phyloP scores from a whole-genome alignment of 2,329 filamentous ascomycete species.

The Ophiostoma sp. region DNA sequence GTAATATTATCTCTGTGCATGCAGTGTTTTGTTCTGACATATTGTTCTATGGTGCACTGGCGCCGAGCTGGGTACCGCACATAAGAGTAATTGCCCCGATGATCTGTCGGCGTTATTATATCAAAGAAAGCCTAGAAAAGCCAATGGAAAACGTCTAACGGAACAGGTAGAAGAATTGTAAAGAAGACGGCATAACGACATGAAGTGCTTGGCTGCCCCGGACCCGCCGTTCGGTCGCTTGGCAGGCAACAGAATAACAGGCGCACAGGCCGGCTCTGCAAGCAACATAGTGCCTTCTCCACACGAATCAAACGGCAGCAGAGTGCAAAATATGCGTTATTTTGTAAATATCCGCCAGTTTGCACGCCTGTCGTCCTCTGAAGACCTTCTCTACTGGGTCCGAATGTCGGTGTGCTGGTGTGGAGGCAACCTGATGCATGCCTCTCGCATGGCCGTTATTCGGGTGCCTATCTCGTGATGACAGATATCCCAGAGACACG shows the following conservation, averaged over 20 bases:
- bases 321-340: neutral
- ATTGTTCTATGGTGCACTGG: neutral
- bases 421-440: neutral
- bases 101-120: neutral
- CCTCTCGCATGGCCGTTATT: neutral
- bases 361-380: neutral
- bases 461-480: neutral
- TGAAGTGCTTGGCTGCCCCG: neutral
- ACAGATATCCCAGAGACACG: neutral
- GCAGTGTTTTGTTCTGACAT: neutral
- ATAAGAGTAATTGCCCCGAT: neutral
- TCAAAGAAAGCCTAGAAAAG: neutral
- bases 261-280: neutral
- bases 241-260: slow-evolving; percentile 6
- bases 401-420: neutral
- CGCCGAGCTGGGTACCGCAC: neutral
- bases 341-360: neutral
- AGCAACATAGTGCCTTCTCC: neutral
- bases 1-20: too few relatives aligned
- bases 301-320: neutral
- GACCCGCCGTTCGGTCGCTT: neutral
- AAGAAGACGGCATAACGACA: neutral
- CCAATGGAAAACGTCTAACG: neutral
- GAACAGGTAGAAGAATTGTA: neutral
- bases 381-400: neutral